Percentiles rank a stretch among this genome's conserved stretches.
Evolutionary conservation across 2,329 filamentous ascomycete genomes (phyloP).

Genomic region (Cladophialophora carrionii): DNA sequence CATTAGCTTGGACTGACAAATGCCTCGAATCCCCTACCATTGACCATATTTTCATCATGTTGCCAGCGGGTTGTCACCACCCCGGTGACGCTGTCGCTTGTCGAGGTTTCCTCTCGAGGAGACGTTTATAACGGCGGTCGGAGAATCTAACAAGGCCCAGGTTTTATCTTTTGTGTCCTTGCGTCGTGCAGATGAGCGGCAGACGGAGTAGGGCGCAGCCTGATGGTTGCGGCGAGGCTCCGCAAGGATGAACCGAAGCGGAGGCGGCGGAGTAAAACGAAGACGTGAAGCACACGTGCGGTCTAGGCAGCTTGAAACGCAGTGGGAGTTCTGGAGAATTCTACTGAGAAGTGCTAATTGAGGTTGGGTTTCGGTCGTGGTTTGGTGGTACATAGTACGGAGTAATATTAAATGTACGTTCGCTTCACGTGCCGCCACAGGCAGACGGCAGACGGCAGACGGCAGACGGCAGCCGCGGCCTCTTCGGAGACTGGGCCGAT

Average conservation of each 20-base stretch:
- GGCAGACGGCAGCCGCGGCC: not conserved
- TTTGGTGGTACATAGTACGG: not conserved
- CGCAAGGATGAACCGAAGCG: not conserved
- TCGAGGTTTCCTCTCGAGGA: not conserved
- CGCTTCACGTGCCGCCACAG: conserved; percentile 8
- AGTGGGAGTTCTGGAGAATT: not conserved
- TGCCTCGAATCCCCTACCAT: conserved; percentile 66
- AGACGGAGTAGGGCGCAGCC: conserved; percentile 1
- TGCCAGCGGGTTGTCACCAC: conserved; percentile 46
- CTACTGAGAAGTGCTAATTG: not conserved
- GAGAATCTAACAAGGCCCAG: not conserved
- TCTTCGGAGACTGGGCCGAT: conserved; percentile 1
- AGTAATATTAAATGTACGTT: conserved; percentile 1
- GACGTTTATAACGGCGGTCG: not conserved
- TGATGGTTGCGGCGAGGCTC: not conserved
- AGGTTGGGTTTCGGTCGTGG: not conserved
- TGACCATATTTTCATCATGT: conserved; percentile 99
- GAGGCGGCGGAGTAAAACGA: not conserved
- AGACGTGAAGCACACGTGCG: not conserved
- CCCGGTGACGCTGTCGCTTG: not conserved
- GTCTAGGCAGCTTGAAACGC: not conserved
- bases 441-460: not conserved
- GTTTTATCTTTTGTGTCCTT: not conserved
- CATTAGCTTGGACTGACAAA: conserved; percentile 11
- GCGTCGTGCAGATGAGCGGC: not conserved